Base-by-base conservation (phyloP, 345 rosid genomes). In the Psidium friedrichsthalianum region DNA sequence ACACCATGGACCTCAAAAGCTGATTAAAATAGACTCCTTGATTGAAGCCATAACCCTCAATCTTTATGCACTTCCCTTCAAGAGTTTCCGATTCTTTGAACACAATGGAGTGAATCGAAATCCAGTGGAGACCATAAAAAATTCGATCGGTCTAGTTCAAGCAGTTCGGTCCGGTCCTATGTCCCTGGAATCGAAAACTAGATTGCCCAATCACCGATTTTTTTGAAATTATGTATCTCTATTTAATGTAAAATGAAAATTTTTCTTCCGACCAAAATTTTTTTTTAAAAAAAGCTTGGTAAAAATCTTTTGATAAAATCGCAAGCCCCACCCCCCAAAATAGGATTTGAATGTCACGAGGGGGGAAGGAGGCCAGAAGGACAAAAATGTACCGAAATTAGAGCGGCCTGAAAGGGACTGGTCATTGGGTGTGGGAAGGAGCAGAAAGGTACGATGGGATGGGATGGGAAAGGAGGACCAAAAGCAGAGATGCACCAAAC, bases 41-140 rank as follows among this genome's bases (percentile, higher is more conserved):
- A 82, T 82, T 94, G 91, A 97, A 97, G 88, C 95, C 97, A 86
- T 95, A 94, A 29, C 99, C 99, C 86, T 96, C 91, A 51, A 96
- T 94, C 86, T 93, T 90, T 6, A 85, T 74, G 86, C 91, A 90
- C 83, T 91, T 95, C 0, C 98, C 98, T 82, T 95, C 92, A 64
- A 64, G 76, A 1, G 44, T 64, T 64, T 64, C 76, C 32, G 22
- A 94, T 81, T 94, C 97, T 84, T 88, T 97, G 91, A 95, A 94
- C 44, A 94, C 97, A 0, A 95, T 90, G 25, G 96, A 80, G 88
- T 91, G 99, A 10, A 92, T 95, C 36, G 36, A 36, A 36, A 36
- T 36, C 36, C 36, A 36, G 36, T 36, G 3, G 36, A 36, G 36
- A 36, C 36, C 36, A 36, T 36, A 36, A 36, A 36, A 36, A 3